A percentile compares a stretch with the other conserved stretches of the same genome.
Conservation (phyloP, 306 rosid genomes). For the Ammopiptanthus mongolicus region DNA sequence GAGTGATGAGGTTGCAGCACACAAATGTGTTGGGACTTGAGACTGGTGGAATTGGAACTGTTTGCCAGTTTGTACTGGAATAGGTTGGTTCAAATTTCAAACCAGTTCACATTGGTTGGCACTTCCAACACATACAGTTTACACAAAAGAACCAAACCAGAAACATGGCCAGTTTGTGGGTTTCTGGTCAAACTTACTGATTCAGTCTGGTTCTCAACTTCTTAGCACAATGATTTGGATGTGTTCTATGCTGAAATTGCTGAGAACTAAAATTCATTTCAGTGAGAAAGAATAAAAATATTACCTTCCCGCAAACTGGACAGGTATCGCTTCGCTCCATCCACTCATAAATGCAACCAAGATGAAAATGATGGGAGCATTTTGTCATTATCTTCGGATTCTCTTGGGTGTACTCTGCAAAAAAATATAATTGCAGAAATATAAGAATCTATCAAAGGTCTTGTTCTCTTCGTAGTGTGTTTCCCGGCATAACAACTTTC, state of each 20-base stretch:
- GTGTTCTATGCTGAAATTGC: neutral
- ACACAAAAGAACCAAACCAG: neutral
- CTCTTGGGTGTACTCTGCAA: conserved; percentile 79
- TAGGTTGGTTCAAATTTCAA: neutral
- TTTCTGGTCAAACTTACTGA: neutral
- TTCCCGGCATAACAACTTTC: conserved; percentile 21
- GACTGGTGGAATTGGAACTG: neutral
- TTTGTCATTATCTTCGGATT: conserved; percentile 90
- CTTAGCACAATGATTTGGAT: neutral
- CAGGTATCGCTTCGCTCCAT: conserved; percentile 99
- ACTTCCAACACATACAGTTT: neutral
- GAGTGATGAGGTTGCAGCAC: neutral
- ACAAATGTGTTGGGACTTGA: neutral
- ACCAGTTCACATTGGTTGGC: neutral
- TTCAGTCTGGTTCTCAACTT: neutral
- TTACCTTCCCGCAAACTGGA: conserved; percentile 99
- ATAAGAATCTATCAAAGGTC: conserved; percentile 12
- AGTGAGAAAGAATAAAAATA: conserved; percentile 7
- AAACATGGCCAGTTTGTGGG: neutral
- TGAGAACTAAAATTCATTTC: neutral
- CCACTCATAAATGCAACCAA: conserved; percentile 99
- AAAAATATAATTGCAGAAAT: conserved; percentile 3
- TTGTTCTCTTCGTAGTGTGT: neutral
- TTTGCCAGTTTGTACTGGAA: neutral
- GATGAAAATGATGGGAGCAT: conserved; percentile 95